Percentiles rank a stretch among this genome's conserved stretches.
These are phyloP conservation scores for Saccharomycopsis sp. DNA, from an alignment of 805 yeast genomes.

Conservation along the genomic window DNA sequence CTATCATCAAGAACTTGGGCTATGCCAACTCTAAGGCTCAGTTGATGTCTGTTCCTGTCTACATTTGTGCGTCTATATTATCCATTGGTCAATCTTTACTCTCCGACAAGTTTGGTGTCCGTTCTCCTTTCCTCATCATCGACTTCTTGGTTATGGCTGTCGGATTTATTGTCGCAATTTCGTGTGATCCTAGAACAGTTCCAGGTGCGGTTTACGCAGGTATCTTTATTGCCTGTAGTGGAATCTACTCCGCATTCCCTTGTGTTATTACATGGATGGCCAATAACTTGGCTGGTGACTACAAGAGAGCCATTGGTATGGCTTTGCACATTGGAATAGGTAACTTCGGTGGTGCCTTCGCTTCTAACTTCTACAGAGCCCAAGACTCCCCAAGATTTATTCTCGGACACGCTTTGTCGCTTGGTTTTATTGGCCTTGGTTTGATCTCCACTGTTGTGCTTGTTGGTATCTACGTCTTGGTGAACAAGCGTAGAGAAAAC, in stretches of 20 bases:
- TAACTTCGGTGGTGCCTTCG: conserved; percentile 34
- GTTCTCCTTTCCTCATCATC: conserved; percentile 29
- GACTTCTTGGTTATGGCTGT: conserved; percentile 27
- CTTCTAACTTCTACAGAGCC: conserved; percentile 29
- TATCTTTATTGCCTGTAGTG: conserved; percentile 29
- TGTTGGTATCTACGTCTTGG: conserved; percentile 24
- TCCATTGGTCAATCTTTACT: conserved; percentile 28
- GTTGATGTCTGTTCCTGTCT: conserved; percentile 39
- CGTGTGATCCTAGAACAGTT: conserved; percentile 23
- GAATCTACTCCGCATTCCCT: conserved; percentile 30
- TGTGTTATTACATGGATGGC: conserved; percentile 32
- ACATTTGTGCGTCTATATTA: conserved; percentile 31
- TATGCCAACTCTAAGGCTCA: conserved; percentile 36
- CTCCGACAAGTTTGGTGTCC: conserved; percentile 27
- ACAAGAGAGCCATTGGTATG: conserved; percentile 35
- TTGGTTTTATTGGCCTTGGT: conserved; percentile 32
- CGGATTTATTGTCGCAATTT: conserved; percentile 31
- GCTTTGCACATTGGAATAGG: conserved; percentile 36
- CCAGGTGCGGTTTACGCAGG: conserved; percentile 31
- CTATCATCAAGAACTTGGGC: conserved; percentile 39
- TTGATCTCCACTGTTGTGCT: conserved; percentile 23
- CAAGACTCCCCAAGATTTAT: conserved; percentile 26
- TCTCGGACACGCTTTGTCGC: conserved; percentile 31
- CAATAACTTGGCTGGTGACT: conserved; percentile 32
- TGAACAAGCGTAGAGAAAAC: conserved; percentile 25